Conservation (phyloP, 306 rosid genomes). For the Acacia crassicarpa region DNA sequence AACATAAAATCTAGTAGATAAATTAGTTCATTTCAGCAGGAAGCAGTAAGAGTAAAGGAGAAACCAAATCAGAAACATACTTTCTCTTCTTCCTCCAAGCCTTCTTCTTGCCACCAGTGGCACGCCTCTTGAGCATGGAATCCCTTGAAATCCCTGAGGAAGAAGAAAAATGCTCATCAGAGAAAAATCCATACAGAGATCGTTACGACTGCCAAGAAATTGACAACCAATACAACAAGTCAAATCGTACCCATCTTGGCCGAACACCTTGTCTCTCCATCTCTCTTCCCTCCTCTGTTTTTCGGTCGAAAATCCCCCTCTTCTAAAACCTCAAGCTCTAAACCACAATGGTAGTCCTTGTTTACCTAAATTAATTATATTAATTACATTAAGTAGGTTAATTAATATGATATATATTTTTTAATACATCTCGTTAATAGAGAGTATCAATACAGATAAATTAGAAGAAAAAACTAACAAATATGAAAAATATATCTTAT, state of each 20-base stretch:
- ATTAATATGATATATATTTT: no score
- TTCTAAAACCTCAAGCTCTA: no score
- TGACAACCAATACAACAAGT: no score
- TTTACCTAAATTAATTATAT: no score
- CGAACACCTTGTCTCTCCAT: not conserved
- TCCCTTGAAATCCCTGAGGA: slow-evolving; percentile 39
- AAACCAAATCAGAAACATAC: not conserved
- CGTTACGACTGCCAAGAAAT: not conserved
- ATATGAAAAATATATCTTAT: no score
- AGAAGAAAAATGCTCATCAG: not conserved
- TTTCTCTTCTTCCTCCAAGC: not conserved
- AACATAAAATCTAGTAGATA: not conserved
- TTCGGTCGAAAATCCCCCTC: no score
- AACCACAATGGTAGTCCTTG: no score
- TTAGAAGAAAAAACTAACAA: no score
- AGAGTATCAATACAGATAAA: no score
- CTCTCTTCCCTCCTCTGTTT: no score
- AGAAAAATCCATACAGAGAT: not conserved
- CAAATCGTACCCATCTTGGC: slow-evolving; percentile 36
- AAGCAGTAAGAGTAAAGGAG: not conserved
- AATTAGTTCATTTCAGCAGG: not conserved
- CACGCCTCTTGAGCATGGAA: slow-evolving; percentile 1
- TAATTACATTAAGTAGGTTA: no score
- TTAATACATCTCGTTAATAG: no score
- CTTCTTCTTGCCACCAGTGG: not conserved